A percentile compares a stretch with the other conserved stretches of the same genome.
Conservation (phyloP, 352 stramenopile genomes). For the Phytophthora tubulina region DNA sequence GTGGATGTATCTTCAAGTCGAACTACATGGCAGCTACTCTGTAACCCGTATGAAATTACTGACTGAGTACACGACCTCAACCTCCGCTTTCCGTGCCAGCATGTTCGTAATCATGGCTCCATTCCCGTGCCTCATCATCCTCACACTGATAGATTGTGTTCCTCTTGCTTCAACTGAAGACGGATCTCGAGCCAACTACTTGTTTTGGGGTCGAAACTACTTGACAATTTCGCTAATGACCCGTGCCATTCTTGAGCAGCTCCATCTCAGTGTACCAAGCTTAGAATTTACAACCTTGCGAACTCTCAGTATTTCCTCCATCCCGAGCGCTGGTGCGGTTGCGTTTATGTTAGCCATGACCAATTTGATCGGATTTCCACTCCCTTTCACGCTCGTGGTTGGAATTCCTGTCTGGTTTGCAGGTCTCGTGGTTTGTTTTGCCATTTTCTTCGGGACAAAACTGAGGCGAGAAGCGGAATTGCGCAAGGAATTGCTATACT, state of each 20-base stretch:
- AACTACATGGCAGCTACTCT: constrained; percentile 55
- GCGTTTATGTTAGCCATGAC: constrained; percentile 43
- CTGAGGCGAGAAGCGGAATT: constrained; percentile 30
- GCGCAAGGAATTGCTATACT: constrained; percentile 32
- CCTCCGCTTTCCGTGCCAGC: constrained; percentile 17
- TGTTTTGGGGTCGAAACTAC: constrained; percentile 36
- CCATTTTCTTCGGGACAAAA: constrained; percentile 31
- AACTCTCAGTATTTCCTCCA: constrained; percentile 14
- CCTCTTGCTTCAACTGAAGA: constrained; percentile 24
- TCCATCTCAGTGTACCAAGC: constrained; percentile 32
- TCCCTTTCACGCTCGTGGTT: constrained; percentile 57
- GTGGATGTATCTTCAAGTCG: constrained; percentile 49
- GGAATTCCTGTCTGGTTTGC: constrained; percentile 37
- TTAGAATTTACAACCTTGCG: constrained; percentile 20
- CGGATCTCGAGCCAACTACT: constrained; percentile 34
- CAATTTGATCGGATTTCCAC: constrained; percentile 43
- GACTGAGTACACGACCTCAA: constrained; percentile 18
- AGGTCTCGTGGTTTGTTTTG: constrained; percentile 36
- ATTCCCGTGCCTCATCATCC: constrained; percentile 33
- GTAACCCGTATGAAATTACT: constrained; percentile 29
- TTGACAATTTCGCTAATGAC: constrained; percentile 38
- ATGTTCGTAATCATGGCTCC: constrained; percentile 20
- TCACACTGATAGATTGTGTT: constrained; percentile 35
- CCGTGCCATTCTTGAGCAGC: constrained; percentile 29
- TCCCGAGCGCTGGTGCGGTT: constrained; percentile 40